Conservation (phyloP, 345 rosid species). For the Gossypioides kirkii region DNA sequence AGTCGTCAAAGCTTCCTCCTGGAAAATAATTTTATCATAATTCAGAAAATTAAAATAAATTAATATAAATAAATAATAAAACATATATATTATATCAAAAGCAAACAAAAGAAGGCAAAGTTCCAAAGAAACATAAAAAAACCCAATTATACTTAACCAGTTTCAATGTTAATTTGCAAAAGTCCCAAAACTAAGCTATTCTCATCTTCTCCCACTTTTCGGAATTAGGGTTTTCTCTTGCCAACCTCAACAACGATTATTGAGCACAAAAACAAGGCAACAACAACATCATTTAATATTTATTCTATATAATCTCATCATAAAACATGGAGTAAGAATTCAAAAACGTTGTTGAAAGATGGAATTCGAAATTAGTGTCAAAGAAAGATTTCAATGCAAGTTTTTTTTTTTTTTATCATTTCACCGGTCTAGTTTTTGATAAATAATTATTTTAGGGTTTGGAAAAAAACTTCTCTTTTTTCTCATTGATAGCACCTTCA, state of each 20-base stretch:
- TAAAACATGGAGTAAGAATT: too few species aligned
- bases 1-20: too few species aligned
- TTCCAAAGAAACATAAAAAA: neutral
- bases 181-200: neutral
- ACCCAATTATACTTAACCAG: neutral
- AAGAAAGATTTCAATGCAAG: too few species aligned
- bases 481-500: too few species aligned
- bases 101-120: slow-evolving; percentile 6
- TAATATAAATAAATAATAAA: neutral
- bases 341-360: too few species aligned
- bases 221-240: slow-evolving; percentile 6
- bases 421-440: neutral
- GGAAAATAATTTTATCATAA: too few species aligned
- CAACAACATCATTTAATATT: too few species aligned
- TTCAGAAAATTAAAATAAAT: too few species aligned
- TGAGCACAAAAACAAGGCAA: neutral
- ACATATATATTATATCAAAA: slow-evolving; percentile 2
- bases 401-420: too few species aligned
- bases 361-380: too few species aligned
- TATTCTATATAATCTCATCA: too few species aligned
- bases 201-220: neutral
- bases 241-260: neutral
- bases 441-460: neutral
- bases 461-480: too few species aligned
- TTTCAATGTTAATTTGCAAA: slow-evolving; percentile 3